These are phyloP conservation scores for Takashimella koratensis DNA, from an alignment of 1,284 basidiomycete species.

Conservation along the genomic window DNA sequence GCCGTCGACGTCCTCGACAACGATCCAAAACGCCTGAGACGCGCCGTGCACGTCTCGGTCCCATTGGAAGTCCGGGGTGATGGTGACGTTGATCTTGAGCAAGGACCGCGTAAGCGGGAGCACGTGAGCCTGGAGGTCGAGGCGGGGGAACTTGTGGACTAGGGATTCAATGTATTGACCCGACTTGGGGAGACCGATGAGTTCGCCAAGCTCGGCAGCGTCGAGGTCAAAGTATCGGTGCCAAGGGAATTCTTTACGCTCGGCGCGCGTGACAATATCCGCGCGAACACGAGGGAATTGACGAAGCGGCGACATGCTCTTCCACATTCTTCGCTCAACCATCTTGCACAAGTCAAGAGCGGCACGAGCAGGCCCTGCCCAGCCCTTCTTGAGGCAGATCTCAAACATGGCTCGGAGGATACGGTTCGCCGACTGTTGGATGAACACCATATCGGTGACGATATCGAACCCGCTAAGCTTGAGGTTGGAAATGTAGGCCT, in stretches of 20 bases:
- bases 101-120: constrained; percentile 88
- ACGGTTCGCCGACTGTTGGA: constrained; percentile 85
- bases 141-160: constrained; percentile 93
- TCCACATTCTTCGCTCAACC: constrained; percentile 94
- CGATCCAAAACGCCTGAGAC: constrained; percentile 84
- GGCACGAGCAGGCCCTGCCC: constrained; percentile 87
- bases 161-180: constrained; percentile 89
- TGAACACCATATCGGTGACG: constrained; percentile 97
- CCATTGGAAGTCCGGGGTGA: constrained; percentile 96
- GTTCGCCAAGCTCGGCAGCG: constrained; percentile 84
- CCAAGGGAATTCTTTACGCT: constrained; percentile 98
- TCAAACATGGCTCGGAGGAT: constrained; percentile 97
- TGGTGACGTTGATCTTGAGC: constrained; percentile 81
- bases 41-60: constrained; percentile 88
- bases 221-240: constrained; percentile 91
- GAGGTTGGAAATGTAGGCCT: constrained; percentile 91
- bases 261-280: constrained; percentile 87
- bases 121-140: constrained; percentile 88
- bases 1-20: constrained; percentile 96
- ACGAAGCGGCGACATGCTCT: constrained; percentile 92
- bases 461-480: constrained; percentile 95
- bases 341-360: constrained; percentile 96
- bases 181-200: constrained; percentile 88
- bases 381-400: constrained; percentile 97
- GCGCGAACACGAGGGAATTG: constrained; percentile 70